phyloP scores from a whole-genome alignment of 345 rosid genomes.

The Rhizophora apiculata region DNA sequence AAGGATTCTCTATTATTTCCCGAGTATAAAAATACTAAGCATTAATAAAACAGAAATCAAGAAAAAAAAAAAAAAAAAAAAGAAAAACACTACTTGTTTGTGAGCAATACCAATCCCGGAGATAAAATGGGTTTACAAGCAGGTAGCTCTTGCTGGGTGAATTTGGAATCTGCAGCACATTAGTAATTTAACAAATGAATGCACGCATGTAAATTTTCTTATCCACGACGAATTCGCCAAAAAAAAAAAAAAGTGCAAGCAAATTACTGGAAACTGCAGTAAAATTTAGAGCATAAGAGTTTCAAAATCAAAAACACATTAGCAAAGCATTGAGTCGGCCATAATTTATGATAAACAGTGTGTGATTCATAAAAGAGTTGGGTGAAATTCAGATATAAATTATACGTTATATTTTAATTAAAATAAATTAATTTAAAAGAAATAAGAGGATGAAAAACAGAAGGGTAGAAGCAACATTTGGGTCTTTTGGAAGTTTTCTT shows the following conservation, averaged over 20 bases:
- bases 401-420: too few species aligned
- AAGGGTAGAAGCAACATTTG: neutral
- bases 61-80: neutral
- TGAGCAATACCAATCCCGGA: neutral
- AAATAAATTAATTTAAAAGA: neutral
- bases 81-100: neutral
- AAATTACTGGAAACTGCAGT: neutral
- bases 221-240: neutral
- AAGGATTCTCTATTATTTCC: too few species aligned
- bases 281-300: neutral
- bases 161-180: neutral
- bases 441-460: neutral
- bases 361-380: too few species aligned
- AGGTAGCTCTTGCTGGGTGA: neutral
- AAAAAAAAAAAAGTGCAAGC: neutral
- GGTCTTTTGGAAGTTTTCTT: neutral
- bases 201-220: neutral
- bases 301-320: neutral
- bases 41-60: neutral
- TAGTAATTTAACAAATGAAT: neutral
- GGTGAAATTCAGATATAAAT: too few species aligned
- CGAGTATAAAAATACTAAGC: neutral
- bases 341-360: too few species aligned
- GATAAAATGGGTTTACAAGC: neutral
- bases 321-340: too few species aligned